Evolutionary conservation across 169 alveolate species (phyloP), one percentile per base, ranked within the genome.

Genomic region (Plasmodium reichenowi): DNA sequence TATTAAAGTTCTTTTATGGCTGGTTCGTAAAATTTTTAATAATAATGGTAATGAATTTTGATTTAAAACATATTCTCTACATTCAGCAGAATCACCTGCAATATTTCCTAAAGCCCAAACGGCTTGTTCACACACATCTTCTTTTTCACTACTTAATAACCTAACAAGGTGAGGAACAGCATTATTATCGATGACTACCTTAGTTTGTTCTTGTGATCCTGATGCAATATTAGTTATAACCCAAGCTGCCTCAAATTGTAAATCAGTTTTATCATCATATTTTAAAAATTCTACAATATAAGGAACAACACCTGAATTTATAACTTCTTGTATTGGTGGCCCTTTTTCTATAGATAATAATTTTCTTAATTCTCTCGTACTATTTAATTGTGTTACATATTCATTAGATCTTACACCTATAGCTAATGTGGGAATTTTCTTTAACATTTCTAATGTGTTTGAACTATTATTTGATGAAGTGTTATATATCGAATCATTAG

Each of bases 61-160:
- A 13, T 95, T 93, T 54, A 97, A 73, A 13, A 97, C 98, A 52
- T 95, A 71, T 72, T 98, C 98, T 56, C 99, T 93, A 72, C 98
- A 96, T 85, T 97, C 96, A 50, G 98, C 97, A 26, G 98, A 96
- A 80, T 98, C 99, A 12, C 99, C 99, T 24, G 99, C 99, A 88
- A 98, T 98, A 95, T 98, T 98, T 22, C 99, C 99, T 62, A 98
- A 89, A 1, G 99, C 99, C 99, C 99, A 98, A 26, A 98, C 97
- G 20, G 99, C 99, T 94, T 98, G 99, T 88, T 98, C 99, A 60
- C 98, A 94, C 13, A 98, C 99, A 72, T 98, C 99, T 50, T 96
- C 97, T 80, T 95, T 91, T 3, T 98, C 98, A 45, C 98, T 95
- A 74, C 91, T 93, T 88, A 97, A 89, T 58, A 97, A 93, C 10